Evolutionary conservation across 73 alveolate genomes (phyloP).

Genomic region (Stentor coeruleus): DNA sequence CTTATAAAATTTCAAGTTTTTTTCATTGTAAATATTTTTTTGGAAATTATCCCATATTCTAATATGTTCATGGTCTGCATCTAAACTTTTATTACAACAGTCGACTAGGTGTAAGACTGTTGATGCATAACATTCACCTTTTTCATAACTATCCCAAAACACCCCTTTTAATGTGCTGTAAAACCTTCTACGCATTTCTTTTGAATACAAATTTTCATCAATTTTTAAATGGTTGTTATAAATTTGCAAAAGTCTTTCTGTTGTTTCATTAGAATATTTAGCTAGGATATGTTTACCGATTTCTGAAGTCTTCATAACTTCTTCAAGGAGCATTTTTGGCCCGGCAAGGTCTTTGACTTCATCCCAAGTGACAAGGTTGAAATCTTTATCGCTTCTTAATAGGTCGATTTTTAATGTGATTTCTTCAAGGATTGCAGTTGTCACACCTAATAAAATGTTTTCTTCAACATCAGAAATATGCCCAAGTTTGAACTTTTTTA

Average conservation of each 20-base stretch:
- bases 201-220: conserved; percentile 11
- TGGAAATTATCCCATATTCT: conserved; percentile 21
- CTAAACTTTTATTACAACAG: conserved; percentile 31
- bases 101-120: conserved; percentile 31
- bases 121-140: conserved; percentile 30
- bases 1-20: not conserved
- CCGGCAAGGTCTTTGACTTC: conserved; percentile 28
- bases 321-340: conserved; percentile 21
- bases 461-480: conserved; percentile 31
- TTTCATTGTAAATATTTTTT: conserved; percentile 5
- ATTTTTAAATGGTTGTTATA: not conserved
- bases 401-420: conserved; percentile 24
- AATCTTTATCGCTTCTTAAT: conserved; percentile 23
- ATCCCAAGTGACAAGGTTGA: conserved; percentile 33
- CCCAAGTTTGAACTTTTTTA: not conserved
- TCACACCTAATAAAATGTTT: conserved; percentile 25
- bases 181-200: conserved; percentile 38
- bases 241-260: not conserved
- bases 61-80: conserved; percentile 12
- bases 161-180: conserved; percentile 36
- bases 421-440: conserved; percentile 4
- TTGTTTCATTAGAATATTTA: not conserved
- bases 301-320: conserved; percentile 4
- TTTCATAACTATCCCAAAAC: conserved; percentile 40
- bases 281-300: not conserved